Evolutionary conservation across 352 stramenopile genomes (phyloP), one percentile per base, ranked within the genome.

Genomic region (Achlya hypogyna): DNA sequence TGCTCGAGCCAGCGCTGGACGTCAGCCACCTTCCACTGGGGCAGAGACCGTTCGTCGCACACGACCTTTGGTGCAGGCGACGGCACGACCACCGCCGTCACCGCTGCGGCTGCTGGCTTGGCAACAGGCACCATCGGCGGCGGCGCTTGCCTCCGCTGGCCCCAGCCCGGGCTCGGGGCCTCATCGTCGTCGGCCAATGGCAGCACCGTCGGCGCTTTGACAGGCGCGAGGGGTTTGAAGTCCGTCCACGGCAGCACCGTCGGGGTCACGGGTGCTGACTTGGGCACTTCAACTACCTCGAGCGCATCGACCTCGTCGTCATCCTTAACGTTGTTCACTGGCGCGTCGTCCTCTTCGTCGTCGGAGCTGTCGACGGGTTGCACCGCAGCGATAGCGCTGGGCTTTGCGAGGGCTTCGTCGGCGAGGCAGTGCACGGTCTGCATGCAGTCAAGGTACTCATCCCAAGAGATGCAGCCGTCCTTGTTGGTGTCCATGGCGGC

Each of bases 21-120:
- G 40, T 85, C 77, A 34, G 75, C 72, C 5, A 85, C 75, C 70
- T 82, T 85, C 77, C 77, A 85, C 47, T 79, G 71, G 0, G 77
- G 14, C 0, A 82, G 64, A 10, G 28, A 20, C 3, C 23, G 8
- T 28, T 67, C 60, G 38, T 67, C 20, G n/a, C 6, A 22, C 27
- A 27, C 14, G 4, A 31, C 27, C 4, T 58, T 35, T 4, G 51
- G 6, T 23, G 25, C 27, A 31, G 16, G 32, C 10, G 38, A 10
- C 6, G 14, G 14, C 12, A 18, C 38, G 38, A 45, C 38, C 2
- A 12, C 4, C 2, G 25, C 25, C 49, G 16, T 56, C 42, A 32
- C 34, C 34, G 25, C 23, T 14, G 56, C 16, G 0, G 54, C 2
- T 22, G 42, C 42, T 28, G 74, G 71, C 14, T 72, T 45, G 23